Evolutionary conservation across 1,284 basidiomycete genomes (phyloP).

Genomic region (Rhodotorula sp.): DNA sequence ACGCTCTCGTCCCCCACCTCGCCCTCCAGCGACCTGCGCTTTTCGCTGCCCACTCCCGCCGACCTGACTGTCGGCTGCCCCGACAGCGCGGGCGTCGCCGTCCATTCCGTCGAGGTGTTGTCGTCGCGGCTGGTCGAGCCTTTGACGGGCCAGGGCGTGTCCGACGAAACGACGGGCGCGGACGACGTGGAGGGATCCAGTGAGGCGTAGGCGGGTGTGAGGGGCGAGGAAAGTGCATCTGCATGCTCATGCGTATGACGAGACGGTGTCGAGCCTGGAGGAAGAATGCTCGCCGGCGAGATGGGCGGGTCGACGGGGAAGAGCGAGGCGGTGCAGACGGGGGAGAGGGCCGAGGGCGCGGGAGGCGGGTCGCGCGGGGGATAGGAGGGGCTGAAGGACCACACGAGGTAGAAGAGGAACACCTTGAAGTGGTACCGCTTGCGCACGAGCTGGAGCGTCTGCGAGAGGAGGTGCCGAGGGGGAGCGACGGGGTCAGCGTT

Average conservation of each 20-base stretch:
- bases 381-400: neutral
- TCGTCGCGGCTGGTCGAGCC: neutral
- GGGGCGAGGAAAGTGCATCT: neutral
- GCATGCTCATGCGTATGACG: too few species aligned
- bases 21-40: too few species aligned
- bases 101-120: neutral
- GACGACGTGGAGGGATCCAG: neutral
- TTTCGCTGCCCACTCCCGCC: neutral
- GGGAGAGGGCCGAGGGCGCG: too few species aligned
- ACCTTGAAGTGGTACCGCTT: neutral
- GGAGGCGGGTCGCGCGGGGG: neutral
- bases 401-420: neutral
- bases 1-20: neutral
- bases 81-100: neutral
- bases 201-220: neutral
- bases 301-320: neutral
- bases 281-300: neutral
- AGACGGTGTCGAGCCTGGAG: neutral
- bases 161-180: too few species aligned
- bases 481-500: neutral
- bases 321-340: neutral
- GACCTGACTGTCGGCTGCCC: neutral
- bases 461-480: neutral
- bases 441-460: neutral
- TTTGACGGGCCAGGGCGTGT: neutral